phyloP scores from a whole-genome alignment of 2,329 filamentous ascomycete genomes.

The Clarireedia monteithiana region DNA sequence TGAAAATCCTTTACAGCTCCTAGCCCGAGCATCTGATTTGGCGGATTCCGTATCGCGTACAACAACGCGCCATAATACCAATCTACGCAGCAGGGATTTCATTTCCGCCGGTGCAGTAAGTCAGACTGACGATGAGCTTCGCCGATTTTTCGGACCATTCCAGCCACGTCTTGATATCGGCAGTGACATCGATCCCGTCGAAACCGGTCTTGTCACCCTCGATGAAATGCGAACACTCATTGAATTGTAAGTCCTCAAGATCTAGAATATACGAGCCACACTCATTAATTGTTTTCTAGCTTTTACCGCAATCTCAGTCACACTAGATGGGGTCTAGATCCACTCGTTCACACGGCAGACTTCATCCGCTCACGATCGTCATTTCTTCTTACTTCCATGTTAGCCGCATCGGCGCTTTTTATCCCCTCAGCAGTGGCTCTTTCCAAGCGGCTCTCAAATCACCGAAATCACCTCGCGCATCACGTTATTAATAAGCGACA shows the following conservation, averaged over 20 bases:
- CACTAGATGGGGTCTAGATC: constrained; percentile 67
- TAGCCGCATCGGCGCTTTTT: constrained; percentile 62
- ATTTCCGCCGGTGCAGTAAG: background rate
- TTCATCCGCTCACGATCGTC: constrained; percentile 62
- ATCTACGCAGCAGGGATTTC: background rate
- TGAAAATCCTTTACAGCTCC: constrained; percentile 65
- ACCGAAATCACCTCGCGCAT: constrained; percentile 54
- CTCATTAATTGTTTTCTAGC: constrained; percentile 31
- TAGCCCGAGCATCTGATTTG: constrained; percentile 65
- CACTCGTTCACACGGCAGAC: constrained; percentile 53
- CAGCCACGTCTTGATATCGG: constrained; percentile 56
- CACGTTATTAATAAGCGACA: constrained; percentile 53
- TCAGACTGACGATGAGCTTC: constrained; percentile 38
- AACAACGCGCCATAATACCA: background rate
- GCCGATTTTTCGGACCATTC: constrained; percentile 59
- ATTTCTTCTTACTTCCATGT: constrained; percentile 64
- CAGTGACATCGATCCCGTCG: constrained; percentile 58
- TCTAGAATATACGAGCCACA: background rate
- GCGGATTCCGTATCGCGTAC: constrained; percentile 16
- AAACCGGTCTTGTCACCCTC: constrained; percentile 59
- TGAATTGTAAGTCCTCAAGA: constrained; percentile 43
- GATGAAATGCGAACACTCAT: constrained; percentile 59
- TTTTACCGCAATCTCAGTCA: constrained; percentile 65
- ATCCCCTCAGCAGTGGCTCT: constrained; percentile 55
- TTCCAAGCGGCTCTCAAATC: constrained; percentile 56